Evolutionary conservation across 805 yeast genomes (phyloP).

Genomic region (Barnettozyma pratensis): DNA sequence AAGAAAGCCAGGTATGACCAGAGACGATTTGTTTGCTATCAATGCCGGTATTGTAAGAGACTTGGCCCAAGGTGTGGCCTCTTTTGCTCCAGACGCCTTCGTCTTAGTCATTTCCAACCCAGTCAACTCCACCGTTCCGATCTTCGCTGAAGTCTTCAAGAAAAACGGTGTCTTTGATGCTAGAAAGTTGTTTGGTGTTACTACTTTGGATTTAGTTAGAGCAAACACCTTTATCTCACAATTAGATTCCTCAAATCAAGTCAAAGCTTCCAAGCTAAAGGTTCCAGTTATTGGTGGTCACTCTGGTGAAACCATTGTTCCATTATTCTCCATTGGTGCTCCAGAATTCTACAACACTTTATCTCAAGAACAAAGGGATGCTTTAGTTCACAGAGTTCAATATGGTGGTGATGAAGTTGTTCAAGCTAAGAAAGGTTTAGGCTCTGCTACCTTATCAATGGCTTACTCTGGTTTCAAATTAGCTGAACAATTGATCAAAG

Average conservation of each 20-base stretch:
- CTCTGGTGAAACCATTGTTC: constrained; percentile 79
- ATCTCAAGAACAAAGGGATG: constrained; percentile 40
- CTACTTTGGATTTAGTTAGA: constrained; percentile 74
- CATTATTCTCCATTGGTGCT: constrained; percentile 59
- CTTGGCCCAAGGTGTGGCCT: constrained; percentile 66
- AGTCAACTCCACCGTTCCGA: constrained; percentile 80
- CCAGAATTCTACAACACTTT: constrained; percentile 35
- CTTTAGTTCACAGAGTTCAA: constrained; percentile 71
- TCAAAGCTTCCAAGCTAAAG: constrained; percentile 25
- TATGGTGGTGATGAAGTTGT: constrained; percentile 89
- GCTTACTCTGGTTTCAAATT: constrained; percentile 80
- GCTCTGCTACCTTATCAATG: constrained; percentile 83
- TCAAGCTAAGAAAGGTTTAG: constrained; percentile 79
- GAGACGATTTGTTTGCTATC: constrained; percentile 81
- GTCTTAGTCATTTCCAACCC: constrained; percentile 72
- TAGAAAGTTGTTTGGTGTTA: constrained; percentile 76
- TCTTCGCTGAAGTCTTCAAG: constrained; percentile 74
- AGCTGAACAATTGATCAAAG: constrained; percentile 60
- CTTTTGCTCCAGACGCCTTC: constrained; percentile 62
- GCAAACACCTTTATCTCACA: constrained; percentile 51
- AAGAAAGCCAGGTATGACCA: constrained; percentile 85
- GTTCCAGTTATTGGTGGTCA: constrained; percentile 84
- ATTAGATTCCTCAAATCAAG: constrained; percentile 10
- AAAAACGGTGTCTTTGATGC: constrained; percentile 69
- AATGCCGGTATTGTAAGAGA: constrained; percentile 79